Conservation (phyloP, 371 early-diverging fungal species). For the Syncephalis plumigaleata region DNA sequence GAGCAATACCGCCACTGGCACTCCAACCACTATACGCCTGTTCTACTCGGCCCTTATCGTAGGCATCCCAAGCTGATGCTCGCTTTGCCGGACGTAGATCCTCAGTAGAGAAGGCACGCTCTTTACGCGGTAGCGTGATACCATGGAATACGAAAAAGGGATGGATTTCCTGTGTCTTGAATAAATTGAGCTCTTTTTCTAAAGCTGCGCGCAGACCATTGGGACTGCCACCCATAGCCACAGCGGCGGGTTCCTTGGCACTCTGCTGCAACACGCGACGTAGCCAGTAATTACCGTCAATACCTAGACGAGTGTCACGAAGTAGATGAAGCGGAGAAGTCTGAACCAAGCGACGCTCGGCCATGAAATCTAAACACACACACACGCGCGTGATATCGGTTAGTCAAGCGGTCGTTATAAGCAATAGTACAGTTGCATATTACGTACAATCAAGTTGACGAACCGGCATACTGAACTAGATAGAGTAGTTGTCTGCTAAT, state of each 20-base stretch:
- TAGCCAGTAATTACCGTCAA: constrained; percentile 66
- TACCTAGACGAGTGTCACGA: constrained; percentile 46
- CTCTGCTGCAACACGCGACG: constrained; percentile 25
- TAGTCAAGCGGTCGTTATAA: too few species aligned
- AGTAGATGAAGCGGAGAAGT: constrained; percentile 35
- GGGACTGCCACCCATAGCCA: constrained; percentile 61
- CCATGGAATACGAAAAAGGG: constrained; percentile 54
- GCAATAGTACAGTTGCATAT: too few species aligned
- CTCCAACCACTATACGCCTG: constrained; percentile 38
- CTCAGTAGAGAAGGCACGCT: constrained; percentile 44
- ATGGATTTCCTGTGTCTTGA: constrained; percentile 8
- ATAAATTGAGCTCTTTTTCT: constrained; percentile 16
- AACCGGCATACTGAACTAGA: too few species aligned
- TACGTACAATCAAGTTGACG: too few species aligned
- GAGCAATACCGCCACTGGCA: constrained; percentile 20
- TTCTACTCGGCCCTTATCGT: constrained; percentile 39
- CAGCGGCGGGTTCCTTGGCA: constrained; percentile 28
- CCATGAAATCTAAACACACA: constrained; percentile 26
- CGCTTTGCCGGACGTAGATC: constrained; percentile 42
- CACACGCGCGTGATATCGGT: too few species aligned
- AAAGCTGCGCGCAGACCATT: constrained; percentile 34
- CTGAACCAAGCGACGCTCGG: constrained; percentile 38
- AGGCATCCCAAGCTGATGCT: constrained; percentile 51
- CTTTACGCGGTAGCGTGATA: constrained; percentile 47
- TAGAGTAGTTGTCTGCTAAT: too few species aligned